Base-by-base conservation (phyloP, 192 early-diverging fungal species). In the Haplosporangium gracile region DNA sequence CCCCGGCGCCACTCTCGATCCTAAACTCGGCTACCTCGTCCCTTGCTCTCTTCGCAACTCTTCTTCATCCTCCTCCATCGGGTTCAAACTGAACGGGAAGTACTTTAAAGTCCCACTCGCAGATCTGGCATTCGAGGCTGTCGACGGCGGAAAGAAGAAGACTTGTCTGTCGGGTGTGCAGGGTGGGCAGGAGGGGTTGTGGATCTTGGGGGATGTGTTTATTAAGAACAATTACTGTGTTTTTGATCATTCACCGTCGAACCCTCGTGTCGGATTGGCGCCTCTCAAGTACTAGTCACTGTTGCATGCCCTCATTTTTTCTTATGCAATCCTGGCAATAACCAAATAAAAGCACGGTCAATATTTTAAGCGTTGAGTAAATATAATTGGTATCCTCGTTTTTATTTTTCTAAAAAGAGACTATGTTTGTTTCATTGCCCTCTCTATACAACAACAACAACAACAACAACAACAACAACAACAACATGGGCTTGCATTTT, bases 131-230 rank as follows among this genome's bases (percentile, higher is more conserved):
- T 89, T 76, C 26, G 78, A 89, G 29, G 22, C 68, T 38, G 29
- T 57, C 18, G 16, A 55, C 1, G 32, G 60, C 29, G 60, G 49
- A 29, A 71, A 47, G 34, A 29, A 29, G 13, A 7, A 65, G 26
- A 26, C 26, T 24, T 77, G 74, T 53, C 22, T 76, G 32, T 77
- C 70, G 4, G 81, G 88, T 29, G 80, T 88, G n/a, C 82, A 80
- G 60, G 83, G 83, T 57, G 79, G 73, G 20, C 42, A 73, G 47
- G 60, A 80, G 4, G 68, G 76, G 34, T 73, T 88, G 45, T 78
- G 77, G 20, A 93, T 94, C 53, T 76, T 94, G 29, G 94, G 94
- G 53, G 93, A 93, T 79, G 89, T 92, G 29, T 94, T 94, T 84
- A 76, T 94, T 69, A 92, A 92, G 75, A 92, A 92, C 55, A 90